Percentiles rank a stretch among this genome's conserved stretches.
These are phyloP conservation scores for Cornus suecica DNA, from an alignment of 148 eudicot genomes.

Conservation along the genomic window DNA sequence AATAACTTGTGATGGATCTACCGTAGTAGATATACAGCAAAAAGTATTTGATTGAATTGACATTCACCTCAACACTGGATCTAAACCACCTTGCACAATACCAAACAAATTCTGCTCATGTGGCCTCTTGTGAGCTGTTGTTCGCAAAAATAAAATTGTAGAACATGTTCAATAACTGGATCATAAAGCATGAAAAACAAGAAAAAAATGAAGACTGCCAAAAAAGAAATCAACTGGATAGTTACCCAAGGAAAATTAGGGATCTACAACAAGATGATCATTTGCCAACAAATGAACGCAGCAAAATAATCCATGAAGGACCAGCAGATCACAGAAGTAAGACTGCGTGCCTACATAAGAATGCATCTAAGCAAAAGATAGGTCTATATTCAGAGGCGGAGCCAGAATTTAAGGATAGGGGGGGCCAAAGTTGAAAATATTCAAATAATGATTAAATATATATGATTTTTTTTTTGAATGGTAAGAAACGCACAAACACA, in stretches of 20 bases:
- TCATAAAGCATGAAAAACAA: not conserved
- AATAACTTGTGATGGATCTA: no score
- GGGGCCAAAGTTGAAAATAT: no score
- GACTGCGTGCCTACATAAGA: not conserved
- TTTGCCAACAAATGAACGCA: not conserved
- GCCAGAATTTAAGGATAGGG: no score
- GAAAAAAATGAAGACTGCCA: not conserved
- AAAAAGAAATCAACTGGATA: not conserved
- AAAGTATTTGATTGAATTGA: not conserved
- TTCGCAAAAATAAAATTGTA: constrained; percentile 7
- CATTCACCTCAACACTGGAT: constrained; percentile 68
- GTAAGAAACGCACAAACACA: no score
- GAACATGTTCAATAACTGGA: not conserved
- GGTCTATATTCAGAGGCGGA: not conserved
- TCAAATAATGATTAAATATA: no score
- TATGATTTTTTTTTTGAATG: no score
- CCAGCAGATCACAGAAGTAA: not conserved
- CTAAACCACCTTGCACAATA: constrained; percentile 90
- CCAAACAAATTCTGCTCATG: constrained; percentile 85
- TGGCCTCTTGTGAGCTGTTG: constrained; percentile 80
- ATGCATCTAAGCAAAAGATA: not conserved
- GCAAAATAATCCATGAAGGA: not conserved
- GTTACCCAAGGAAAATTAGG: not conserved
- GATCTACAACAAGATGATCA: not conserved
- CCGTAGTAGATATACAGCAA: not conserved